These are phyloP conservation scores for Fagus crenata DNA, from an alignment of 306 rosid genomes.

Conservation along the genomic window DNA sequence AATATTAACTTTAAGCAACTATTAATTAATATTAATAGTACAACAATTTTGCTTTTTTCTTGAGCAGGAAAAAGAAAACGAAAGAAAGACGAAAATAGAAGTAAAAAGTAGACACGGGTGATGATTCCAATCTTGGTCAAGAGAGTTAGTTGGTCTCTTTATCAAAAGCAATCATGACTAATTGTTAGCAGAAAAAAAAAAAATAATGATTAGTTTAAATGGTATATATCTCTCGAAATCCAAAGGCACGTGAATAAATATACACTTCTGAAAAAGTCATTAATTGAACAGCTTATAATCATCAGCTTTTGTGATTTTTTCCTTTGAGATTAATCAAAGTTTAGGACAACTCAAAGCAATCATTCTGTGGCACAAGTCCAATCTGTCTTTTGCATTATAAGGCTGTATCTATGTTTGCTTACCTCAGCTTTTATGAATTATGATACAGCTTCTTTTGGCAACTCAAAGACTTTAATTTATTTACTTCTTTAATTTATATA, in stretches of 20 bases:
- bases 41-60: slow-evolving; percentile 19
- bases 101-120: slow-evolving; percentile 10
- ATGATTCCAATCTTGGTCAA: slow-evolving; percentile 35
- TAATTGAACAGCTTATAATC: slow-evolving; percentile 25
- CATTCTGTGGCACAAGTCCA: slow-evolving; percentile 33
- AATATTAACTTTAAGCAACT: slow-evolving; percentile 21
- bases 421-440: background rate
- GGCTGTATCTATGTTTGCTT: slow-evolving; percentile 22
- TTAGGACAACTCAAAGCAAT: slow-evolving; percentile 30
- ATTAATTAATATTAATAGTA: slow-evolving; percentile 3
- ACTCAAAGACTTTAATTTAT: too few relatives aligned
- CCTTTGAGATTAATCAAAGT: slow-evolving; percentile 40
- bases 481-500: too few relatives aligned
- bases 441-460: too few relatives aligned
- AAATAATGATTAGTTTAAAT: slow-evolving; percentile 5
- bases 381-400: slow-evolving; percentile 22
- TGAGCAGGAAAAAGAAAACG: background rate
- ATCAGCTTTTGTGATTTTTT: slow-evolving; percentile 34
- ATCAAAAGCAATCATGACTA: slow-evolving; percentile 25
- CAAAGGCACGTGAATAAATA: slow-evolving; percentile 44
- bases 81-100: background rate
- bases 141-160: slow-evolving; percentile 18
- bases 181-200: too few relatives aligned
- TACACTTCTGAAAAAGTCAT: slow-evolving; percentile 18
- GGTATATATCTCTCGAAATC: slow-evolving; percentile 36